Evolutionary conservation across 345 rosid species (phyloP).

Genomic region (Hibiscus mutabilis): DNA sequence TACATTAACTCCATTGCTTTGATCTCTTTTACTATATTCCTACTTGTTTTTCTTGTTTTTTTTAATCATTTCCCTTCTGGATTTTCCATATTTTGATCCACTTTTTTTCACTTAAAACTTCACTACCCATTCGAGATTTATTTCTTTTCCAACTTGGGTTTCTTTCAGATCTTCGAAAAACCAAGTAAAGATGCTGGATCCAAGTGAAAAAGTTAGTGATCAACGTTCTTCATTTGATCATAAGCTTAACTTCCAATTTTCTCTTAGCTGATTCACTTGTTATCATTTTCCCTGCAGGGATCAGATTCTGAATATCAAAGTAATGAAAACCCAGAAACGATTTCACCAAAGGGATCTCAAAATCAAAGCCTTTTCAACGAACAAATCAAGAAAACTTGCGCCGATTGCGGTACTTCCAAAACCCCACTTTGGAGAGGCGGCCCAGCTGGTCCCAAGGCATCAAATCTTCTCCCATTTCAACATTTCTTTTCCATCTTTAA

Average conservation of each 20-base stretch:
- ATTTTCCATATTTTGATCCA: neutral
- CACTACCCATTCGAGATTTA: neutral
- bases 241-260: neutral
- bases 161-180: conserved; percentile 7
- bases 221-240: conserved; percentile 4
- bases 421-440: conserved; percentile 99
- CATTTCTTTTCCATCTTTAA: neutral
- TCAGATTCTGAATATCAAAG: conserved; percentile 24
- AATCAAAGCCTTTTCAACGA: conserved; percentile 22
- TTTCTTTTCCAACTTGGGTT: conserved; percentile 6
- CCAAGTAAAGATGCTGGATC: conserved; percentile 39
- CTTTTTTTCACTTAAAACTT: neutral
- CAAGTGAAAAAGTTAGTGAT: conserved; percentile 45
- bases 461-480: neutral
- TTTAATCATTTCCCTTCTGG: neutral
- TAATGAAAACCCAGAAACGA: conserved; percentile 17
- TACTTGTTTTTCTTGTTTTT: neutral
- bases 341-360: conserved; percentile 26
- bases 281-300: conserved; percentile 18
- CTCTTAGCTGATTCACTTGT: neutral
- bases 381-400: conserved; percentile 56
- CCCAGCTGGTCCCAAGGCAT: conserved; percentile 96
- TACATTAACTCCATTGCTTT: neutral
- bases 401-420: conserved; percentile 81
- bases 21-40: neutral